phyloP scores from a whole-genome alignment of 441 rosid genomes.

The Kokia cookei region DNA sequence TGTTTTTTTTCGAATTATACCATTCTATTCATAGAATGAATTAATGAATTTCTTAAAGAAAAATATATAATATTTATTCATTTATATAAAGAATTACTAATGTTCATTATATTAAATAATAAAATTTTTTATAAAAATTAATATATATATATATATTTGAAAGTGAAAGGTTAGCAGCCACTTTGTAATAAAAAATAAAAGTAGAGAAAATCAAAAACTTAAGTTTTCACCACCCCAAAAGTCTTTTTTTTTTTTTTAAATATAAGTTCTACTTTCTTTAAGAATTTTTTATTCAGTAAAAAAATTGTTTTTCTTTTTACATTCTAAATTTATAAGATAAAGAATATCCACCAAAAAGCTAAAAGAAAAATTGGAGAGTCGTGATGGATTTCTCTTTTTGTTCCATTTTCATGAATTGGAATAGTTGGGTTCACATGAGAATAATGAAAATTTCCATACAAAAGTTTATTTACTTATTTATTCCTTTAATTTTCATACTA shows the following conservation, averaged over 20 bases:
- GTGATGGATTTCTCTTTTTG: neutral
- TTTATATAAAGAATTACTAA: too few species aligned
- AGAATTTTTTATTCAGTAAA: neutral
- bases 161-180: neutral
- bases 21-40: too few species aligned
- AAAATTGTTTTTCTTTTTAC: neutral
- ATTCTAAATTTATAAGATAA: neutral
- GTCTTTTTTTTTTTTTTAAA: too few species aligned
- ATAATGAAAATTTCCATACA: neutral
- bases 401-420: neutral
- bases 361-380: too few species aligned
- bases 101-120: too few species aligned
- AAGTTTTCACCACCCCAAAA: neutral
- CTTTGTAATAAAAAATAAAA: neutral
- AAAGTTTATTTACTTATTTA: too few species aligned
- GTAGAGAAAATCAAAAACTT: neutral
- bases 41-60: fast-evolving
- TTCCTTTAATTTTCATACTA: too few species aligned
- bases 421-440: neutral
- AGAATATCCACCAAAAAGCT: neutral
- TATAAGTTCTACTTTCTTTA: too few species aligned
- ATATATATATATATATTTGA: neutral
- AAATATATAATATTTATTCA: too few species aligned
- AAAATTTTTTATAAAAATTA: too few species aligned
- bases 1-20: fast-evolving